Evolutionary conservation across 2,329 filamentous ascomycete species (phyloP).

Genomic region (Beauveria sp.): DNA sequence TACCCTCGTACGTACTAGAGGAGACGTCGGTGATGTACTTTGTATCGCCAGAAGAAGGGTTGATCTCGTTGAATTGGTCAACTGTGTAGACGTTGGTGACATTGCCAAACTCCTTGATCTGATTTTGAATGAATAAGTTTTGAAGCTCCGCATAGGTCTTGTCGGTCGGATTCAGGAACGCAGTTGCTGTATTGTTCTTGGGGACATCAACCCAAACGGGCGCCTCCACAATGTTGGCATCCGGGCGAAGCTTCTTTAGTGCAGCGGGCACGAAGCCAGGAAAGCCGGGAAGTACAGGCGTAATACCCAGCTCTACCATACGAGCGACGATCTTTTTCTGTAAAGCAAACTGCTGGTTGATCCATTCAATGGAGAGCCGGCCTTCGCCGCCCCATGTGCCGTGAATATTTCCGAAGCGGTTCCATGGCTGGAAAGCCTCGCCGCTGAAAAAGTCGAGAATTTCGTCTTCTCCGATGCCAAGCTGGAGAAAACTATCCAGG

Average conservation of each 20-base stretch:
- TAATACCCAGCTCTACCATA: slow-evolving; percentile 46
- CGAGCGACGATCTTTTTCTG: slow-evolving; percentile 39
- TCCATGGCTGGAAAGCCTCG: not conserved
- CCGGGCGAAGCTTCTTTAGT: slow-evolving; percentile 30
- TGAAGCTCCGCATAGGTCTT: slow-evolving; percentile 34
- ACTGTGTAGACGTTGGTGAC: slow-evolving; percentile 41
- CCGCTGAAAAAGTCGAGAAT: not conserved
- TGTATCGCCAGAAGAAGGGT: slow-evolving; percentile 3
- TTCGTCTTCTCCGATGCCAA: slow-evolving; percentile 28
- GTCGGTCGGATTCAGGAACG: slow-evolving; percentile 40
- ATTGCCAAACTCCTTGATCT: slow-evolving; percentile 37
- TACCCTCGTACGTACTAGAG: slow-evolving; percentile 34
- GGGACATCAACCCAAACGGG: slow-evolving; percentile 12
- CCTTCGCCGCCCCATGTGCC: slow-evolving; percentile 36
- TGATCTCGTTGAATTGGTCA: slow-evolving; percentile 46
- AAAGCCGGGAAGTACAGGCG: slow-evolving; percentile 41
- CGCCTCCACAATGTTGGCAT: slow-evolving; percentile 35
- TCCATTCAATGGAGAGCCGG: slow-evolving; percentile 33
- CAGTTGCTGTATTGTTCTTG: slow-evolving; percentile 33
- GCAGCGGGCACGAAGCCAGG: slow-evolving; percentile 40
- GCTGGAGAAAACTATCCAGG: slow-evolving; percentile 36
- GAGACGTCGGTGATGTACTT: slow-evolving; percentile 6
- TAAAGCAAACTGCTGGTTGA: slow-evolving; percentile 37
- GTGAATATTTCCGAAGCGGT: slow-evolving; percentile 19
- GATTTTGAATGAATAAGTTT: slow-evolving; percentile 36